Evolutionary conservation across 1,284 basidiomycete genomes (phyloP).

Genomic region (Neonothopanus nambi): DNA sequence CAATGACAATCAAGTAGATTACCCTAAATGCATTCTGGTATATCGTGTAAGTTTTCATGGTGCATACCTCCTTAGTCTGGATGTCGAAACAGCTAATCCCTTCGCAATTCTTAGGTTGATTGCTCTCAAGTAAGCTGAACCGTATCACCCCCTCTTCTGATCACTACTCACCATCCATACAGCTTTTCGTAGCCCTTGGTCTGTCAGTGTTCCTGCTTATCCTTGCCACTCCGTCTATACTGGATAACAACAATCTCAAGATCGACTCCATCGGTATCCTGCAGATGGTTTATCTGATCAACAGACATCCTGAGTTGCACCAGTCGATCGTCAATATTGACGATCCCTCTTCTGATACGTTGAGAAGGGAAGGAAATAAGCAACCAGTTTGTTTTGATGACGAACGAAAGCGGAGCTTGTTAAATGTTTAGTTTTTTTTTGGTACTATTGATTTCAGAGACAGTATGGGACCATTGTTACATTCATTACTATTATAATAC

Average conservation of each 20-base stretch:
- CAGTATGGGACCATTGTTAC: too few relatives aligned
- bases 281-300: constrained; percentile 12
- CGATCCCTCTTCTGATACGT: not conserved
- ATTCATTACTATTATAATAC: too few relatives aligned
- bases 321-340: not conserved
- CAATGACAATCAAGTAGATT: not conserved
- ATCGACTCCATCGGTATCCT: constrained; percentile 13
- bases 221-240: not conserved
- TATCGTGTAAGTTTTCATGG: not conserved
- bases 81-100: not conserved
- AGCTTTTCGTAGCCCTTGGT: constrained; percentile 4
- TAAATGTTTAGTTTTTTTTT: too few relatives aligned
- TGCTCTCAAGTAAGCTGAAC: not conserved
- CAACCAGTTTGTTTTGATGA: too few relatives aligned
- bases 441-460: too few relatives aligned
- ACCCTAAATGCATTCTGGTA: not conserved
- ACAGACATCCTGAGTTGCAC: constrained; percentile 6
- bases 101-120: not conserved
- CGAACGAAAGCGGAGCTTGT: too few relatives aligned
- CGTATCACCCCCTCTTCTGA: not conserved
- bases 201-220: constrained; percentile 3
- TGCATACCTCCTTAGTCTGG: too few relatives aligned
- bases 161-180: not conserved
- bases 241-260: constrained; percentile 5
- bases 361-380: constrained; percentile 1